Evolutionary conservation across 257 asterid species (phyloP).

Genomic region (Nicotiana noctiflora): DNA sequence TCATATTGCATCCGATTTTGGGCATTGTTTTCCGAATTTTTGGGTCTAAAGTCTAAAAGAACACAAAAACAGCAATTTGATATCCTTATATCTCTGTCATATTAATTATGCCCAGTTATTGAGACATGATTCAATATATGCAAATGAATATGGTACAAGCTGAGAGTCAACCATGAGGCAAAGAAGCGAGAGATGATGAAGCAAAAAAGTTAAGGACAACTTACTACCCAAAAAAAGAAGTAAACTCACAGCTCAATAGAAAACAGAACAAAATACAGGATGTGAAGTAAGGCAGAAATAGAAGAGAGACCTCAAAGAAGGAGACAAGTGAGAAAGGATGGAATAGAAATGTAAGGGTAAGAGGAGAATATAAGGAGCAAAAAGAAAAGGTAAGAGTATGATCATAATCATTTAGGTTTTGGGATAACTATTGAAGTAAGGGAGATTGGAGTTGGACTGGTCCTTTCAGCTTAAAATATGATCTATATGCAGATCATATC

Average conservation of each 20-base stretch:
- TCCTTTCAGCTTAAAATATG: not conserved
- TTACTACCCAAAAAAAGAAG: not conserved
- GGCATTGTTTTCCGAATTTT: not conserved
- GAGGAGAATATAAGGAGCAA: slow-evolving; percentile 26
- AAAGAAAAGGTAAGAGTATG: slow-evolving; percentile 15
- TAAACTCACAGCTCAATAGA: not conserved
- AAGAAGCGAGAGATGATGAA: too few species aligned
- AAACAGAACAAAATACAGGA: not conserved
- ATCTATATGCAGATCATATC: not conserved
- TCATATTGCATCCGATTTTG: not conserved
- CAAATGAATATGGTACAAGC: too few species aligned
- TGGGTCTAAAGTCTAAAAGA: not conserved
- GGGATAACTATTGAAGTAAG: slow-evolving; percentile 12
- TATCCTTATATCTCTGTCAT: not conserved
- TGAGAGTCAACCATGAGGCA: too few species aligned
- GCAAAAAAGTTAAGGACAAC: not conserved
- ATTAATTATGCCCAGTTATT: too few species aligned
- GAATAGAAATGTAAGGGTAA: slow-evolving; percentile 19
- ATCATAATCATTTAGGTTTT: slow-evolving; percentile 15
- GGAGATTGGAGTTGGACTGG: not conserved
- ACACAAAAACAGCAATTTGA: not conserved
- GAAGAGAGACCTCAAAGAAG: slow-evolving; percentile 1
- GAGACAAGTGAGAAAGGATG: slow-evolving; percentile 15
- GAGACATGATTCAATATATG: too few species aligned
- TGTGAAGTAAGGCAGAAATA: not conserved